Percentiles rank a stretch among this genome's conserved stretches.
phyloP scores from a whole-genome alignment of 2,329 filamentous ascomycete genomes.

The Colletotrichum salicis region DNA sequence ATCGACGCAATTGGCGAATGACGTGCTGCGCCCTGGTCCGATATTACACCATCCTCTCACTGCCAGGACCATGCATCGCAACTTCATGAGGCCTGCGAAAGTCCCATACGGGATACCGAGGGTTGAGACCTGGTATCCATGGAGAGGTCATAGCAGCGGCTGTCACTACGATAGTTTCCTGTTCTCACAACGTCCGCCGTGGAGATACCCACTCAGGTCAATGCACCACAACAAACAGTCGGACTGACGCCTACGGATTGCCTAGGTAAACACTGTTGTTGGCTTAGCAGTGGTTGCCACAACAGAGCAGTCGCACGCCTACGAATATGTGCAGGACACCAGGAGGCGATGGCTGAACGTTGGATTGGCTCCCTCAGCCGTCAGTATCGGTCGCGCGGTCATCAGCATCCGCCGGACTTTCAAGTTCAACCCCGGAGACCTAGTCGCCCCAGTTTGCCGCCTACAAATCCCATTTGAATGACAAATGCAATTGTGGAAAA shows the following conservation, averaged over 20 bases:
- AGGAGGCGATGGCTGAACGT: background rate
- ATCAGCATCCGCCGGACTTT: background rate
- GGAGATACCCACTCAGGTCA: constrained; percentile 5
- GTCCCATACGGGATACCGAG: too few species aligned
- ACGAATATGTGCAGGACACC: background rate
- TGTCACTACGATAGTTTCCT: background rate
- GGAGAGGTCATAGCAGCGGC: background rate
- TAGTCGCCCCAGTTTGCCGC: background rate
- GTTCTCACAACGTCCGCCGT: background rate
- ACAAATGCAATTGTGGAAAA: background rate
- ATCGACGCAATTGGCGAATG: constrained; percentile 15
- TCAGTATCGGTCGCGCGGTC: background rate
- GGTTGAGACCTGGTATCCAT: too few species aligned
- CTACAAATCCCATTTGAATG: background rate
- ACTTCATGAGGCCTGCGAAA: background rate
- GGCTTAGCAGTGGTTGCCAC: constrained; percentile 16
- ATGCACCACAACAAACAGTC: constrained; percentile 25
- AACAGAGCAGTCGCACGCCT: background rate
- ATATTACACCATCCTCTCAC: background rate
- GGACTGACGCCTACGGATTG: background rate
- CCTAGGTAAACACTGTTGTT: constrained; percentile 20
- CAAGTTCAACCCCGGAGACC: background rate
- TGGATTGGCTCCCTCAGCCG: too few species aligned
- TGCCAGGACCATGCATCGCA: constrained; percentile 5
- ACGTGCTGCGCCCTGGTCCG: background rate